Evolutionary conservation across 164 flowering plant species (phyloP).

Genomic region (Macadamia tetraphylla): DNA sequence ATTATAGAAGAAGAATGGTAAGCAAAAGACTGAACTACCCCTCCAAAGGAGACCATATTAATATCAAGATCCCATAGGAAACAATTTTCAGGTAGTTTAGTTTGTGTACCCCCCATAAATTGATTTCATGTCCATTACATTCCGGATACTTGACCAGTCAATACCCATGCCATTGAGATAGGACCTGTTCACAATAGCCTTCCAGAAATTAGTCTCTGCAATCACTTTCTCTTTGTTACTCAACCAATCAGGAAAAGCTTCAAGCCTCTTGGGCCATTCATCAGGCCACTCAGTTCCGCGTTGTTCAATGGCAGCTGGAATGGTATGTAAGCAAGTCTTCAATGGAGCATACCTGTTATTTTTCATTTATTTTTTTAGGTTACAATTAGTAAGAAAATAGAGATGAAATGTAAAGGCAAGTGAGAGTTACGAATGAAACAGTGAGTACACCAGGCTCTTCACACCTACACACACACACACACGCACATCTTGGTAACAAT

Average conservation of each 20-base stretch:
- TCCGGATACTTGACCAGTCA: constrained; percentile 75
- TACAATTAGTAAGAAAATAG: no score
- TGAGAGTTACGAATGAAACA: no score
- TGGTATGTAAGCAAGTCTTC: constrained; percentile 59
- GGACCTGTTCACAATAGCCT: constrained; percentile 63
- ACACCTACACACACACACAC: no score
- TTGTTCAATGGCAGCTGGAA: constrained; percentile 84
- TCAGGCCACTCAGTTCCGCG: constrained; percentile 95
- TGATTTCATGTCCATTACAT: constrained; percentile 88
- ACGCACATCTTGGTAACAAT: no score
- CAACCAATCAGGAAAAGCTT: constrained; percentile 81
- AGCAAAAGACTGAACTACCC: neutral
- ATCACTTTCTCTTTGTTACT: constrained; percentile 49
- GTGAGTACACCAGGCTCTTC: no score
- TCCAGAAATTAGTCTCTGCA: constrained; percentile 79
- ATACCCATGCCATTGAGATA: constrained; percentile 86
- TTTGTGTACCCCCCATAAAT: constrained; percentile 82
- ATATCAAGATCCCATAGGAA: neutral
- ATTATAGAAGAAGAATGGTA: neutral
- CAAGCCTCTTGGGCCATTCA: constrained; percentile 95
- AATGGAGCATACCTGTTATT: constrained; percentile 67
- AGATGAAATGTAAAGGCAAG: no score
- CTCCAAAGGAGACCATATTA: neutral
- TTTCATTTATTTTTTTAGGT: no score
- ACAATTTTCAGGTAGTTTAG: neutral